These are phyloP conservation scores for Plasmodium ovale DNA, from an alignment of 169 alveolate species.

Conservation along the genomic window DNA sequence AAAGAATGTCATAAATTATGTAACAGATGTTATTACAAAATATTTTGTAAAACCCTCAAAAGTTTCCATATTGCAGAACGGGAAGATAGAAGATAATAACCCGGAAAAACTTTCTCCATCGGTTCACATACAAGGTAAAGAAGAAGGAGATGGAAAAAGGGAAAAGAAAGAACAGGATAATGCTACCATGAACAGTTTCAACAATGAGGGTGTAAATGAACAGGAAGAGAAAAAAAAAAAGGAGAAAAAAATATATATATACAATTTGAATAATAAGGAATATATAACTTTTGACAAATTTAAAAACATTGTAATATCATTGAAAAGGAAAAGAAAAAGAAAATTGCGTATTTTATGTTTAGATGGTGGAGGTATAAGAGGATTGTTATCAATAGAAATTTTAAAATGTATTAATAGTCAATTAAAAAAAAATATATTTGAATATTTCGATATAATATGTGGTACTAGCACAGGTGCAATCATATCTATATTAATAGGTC, in stretches of 20 bases:
- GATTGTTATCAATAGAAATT: slow-evolving; percentile 88
- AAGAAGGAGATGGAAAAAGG: neutral
- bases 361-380: slow-evolving; percentile 92
- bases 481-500: slow-evolving; percentile 85
- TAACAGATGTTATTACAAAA: slow-evolving; percentile 6
- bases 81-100: neutral
- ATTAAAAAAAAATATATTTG: slow-evolving; percentile 82
- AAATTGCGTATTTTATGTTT: slow-evolving; percentile 85
- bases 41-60: neutral
- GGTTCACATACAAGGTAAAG: neutral
- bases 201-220: neutral
- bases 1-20: slow-evolving; percentile 15
- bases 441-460: slow-evolving; percentile 88
- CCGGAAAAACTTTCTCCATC: neutral
- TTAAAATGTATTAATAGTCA: slow-evolving; percentile 78
- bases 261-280: slow-evolving; percentile 53
- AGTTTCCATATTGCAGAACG: neutral
- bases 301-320: slow-evolving; percentile 28
- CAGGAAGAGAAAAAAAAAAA: neutral
- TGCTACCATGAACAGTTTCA: neutral
- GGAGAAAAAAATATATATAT: slow-evolving; percentile 20
- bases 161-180: neutral
- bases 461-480: slow-evolving; percentile 92
- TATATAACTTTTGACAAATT: slow-evolving; percentile 60
- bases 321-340: slow-evolving; percentile 75